phyloP scores from a whole-genome alignment of 495 filamentous ascomycete genomes.

The Tuber melanosporum region DNA sequence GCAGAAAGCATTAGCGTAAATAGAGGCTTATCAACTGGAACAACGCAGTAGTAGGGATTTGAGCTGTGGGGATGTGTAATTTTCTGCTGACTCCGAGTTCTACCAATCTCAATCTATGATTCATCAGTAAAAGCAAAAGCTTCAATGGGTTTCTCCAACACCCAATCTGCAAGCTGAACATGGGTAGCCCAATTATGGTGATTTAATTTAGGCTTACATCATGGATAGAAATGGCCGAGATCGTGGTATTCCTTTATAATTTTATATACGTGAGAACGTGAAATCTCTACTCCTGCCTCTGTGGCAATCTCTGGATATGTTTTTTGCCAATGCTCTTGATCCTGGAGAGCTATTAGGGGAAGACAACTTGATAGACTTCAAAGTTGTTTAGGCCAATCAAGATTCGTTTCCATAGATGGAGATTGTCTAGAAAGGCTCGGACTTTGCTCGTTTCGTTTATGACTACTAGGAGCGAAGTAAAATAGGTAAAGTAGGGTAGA shows the following conservation, averaged over 20 bases:
- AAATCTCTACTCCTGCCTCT: not conserved
- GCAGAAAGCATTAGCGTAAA: too few species aligned
- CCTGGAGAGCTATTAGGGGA: too few species aligned
- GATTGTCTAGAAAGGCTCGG: too few species aligned
- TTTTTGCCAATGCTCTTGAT: not conserved
- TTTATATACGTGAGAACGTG: not conserved
- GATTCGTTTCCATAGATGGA: too few species aligned
- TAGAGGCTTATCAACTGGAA: too few species aligned
- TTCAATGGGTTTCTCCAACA: not conserved
- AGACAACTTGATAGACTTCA: too few species aligned
- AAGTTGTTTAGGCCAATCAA: too few species aligned
- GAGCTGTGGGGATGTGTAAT: too few species aligned
- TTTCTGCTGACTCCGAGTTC: not conserved
- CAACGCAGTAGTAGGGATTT: too few species aligned
- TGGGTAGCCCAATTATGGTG: not conserved
- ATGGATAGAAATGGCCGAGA: not conserved
- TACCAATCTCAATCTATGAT: not conserved
- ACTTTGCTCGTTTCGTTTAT: too few species aligned
- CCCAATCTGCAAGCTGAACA: not conserved
- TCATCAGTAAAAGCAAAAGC: not conserved
- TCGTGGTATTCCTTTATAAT: not conserved
- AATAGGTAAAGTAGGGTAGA: too few species aligned
- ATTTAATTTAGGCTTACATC: not conserved
- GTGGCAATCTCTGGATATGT: not conserved
- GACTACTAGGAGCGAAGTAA: too few species aligned